Conservation (phyloP, 805 yeast genomes). For the Yarrowia alimentaria region DNA sequence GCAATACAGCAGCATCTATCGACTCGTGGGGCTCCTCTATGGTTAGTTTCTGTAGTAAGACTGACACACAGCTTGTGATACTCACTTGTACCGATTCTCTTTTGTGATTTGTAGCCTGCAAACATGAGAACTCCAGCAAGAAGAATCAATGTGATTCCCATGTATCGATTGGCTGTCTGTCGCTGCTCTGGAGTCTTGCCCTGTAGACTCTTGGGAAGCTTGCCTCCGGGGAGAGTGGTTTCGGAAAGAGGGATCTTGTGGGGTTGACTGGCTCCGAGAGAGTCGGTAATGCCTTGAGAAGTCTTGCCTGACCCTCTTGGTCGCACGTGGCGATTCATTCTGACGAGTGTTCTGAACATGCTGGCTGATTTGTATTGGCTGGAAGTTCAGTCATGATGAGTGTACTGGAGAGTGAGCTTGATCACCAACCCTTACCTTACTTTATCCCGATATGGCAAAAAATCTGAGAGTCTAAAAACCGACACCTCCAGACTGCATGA, state of each 20-base stretch:
- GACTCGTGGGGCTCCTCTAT: slow-evolving; percentile 10
- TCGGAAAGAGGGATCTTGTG: slow-evolving; percentile 17
- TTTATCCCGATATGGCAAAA: too few species aligned
- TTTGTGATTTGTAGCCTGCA: slow-evolving; percentile 14
- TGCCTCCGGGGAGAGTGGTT: slow-evolving; percentile 17
- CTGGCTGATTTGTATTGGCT: background rate
- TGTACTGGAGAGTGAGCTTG: too few species aligned
- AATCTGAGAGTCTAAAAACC: too few species aligned
- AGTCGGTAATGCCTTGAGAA: slow-evolving; percentile 9
- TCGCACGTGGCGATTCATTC: slow-evolving; percentile 20
- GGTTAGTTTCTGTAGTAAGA: too few species aligned
- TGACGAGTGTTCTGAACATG: slow-evolving; percentile 16
- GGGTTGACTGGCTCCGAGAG: background rate
- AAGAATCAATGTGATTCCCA: slow-evolving; percentile 18
- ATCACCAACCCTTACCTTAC: too few species aligned
- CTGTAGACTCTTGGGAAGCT: slow-evolving; percentile 1
- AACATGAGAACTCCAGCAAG: slow-evolving; percentile 4
- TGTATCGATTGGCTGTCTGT: slow-evolving; percentile 14
- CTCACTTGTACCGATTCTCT: slow-evolving; percentile 6
- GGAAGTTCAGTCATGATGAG: too few species aligned
- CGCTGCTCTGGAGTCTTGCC: slow-evolving; percentile 17
- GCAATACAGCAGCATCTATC: slow-evolving; percentile 17
- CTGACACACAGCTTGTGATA: too few species aligned
- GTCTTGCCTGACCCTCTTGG: background rate
- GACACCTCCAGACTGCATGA: too few species aligned